Conservation (phyloP, 768 basidiomycete species). For the Collybia nuda region DNA sequence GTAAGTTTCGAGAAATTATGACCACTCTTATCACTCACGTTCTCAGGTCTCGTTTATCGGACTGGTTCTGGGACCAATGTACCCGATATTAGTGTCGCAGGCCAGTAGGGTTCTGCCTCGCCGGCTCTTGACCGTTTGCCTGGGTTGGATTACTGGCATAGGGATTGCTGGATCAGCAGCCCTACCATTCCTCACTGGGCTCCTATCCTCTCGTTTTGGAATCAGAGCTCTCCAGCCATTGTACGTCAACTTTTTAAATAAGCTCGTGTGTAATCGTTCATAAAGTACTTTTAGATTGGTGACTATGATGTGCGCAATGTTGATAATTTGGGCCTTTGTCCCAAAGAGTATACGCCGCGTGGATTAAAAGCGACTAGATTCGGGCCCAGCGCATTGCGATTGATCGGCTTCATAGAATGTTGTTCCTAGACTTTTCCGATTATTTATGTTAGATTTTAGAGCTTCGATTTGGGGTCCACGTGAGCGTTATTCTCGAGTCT, state of each 20-base stretch:
- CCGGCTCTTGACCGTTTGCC: slow-evolving; percentile 37
- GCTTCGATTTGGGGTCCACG: too few species aligned
- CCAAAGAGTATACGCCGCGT: slow-evolving; percentile 5
- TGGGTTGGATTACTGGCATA: slow-evolving; percentile 43
- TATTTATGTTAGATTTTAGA: too few species aligned
- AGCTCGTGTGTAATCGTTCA: neutral
- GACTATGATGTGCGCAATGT: slow-evolving; percentile 21
- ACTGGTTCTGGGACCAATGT: slow-evolving; percentile 54
- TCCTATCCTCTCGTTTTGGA: slow-evolving; percentile 12
- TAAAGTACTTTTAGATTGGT: slow-evolving; percentile 12
- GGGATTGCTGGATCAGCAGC: slow-evolving; percentile 26
- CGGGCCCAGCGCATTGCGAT: too few species aligned
- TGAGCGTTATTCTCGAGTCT: too few species aligned
- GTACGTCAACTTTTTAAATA: slow-evolving; percentile 5
- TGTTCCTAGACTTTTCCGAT: too few species aligned
- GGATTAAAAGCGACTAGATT: too few species aligned
- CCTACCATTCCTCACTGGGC: slow-evolving; percentile 14
- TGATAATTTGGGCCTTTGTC: slow-evolving; percentile 21
- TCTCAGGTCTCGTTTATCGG: slow-evolving; percentile 37
- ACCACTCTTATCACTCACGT: too few species aligned
- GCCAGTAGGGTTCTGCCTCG: slow-evolving; percentile 31
- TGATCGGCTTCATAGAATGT: too few species aligned
- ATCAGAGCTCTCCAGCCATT: slow-evolving; percentile 14
- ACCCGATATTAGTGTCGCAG: slow-evolving; percentile 40
- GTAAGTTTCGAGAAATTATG: slow-evolving; percentile 13